Conservation (phyloP, 768 basidiomycete species). For the Strobilomyces confusus region DNA sequence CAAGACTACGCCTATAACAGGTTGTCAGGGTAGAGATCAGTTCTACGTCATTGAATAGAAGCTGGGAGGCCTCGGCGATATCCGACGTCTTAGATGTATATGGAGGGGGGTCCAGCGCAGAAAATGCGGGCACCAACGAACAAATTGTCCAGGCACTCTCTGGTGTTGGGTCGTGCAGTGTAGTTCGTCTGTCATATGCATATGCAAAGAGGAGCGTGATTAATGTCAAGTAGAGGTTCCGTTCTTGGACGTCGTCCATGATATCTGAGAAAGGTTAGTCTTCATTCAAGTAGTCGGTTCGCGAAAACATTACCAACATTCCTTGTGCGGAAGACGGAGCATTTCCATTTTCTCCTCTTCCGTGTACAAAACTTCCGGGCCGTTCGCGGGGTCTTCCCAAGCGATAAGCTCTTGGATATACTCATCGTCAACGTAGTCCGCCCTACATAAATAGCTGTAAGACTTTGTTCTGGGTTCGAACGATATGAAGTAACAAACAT, state of each 20-base stretch:
- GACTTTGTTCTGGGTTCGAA: background rate
- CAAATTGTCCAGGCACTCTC: conserved; percentile 89
- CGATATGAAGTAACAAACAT: conserved; percentile 47
- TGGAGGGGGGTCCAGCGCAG: conserved; percentile 76
- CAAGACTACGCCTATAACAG: conserved; percentile 70
- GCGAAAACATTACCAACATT: conserved; percentile 38
- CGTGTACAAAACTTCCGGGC: conserved; percentile 48
- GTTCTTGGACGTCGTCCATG: conserved; percentile 49
- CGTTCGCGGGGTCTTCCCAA: conserved; percentile 58
- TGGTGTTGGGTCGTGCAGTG: conserved; percentile 73
- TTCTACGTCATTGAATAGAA: conserved; percentile 40
- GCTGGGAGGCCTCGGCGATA: conserved; percentile 1
- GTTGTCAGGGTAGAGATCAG: conserved; percentile 49
- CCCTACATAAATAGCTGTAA: conserved; percentile 42
- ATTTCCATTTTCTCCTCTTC: conserved; percentile 70
- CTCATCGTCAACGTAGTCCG: conserved; percentile 75
- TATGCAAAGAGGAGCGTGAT: conserved; percentile 74
- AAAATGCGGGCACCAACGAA: conserved; percentile 68
- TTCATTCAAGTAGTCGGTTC: background rate
- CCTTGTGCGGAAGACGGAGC: conserved; percentile 50
- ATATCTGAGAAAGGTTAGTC: conserved; percentile 48
- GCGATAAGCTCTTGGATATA: conserved; percentile 65
- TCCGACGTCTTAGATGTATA: conserved; percentile 29
- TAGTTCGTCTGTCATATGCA: conserved; percentile 76
- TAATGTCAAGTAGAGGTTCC: conserved; percentile 63